phyloP scores from a whole-genome alignment of 208 protist species.

The Endotrypanum monterogeii region DNA sequence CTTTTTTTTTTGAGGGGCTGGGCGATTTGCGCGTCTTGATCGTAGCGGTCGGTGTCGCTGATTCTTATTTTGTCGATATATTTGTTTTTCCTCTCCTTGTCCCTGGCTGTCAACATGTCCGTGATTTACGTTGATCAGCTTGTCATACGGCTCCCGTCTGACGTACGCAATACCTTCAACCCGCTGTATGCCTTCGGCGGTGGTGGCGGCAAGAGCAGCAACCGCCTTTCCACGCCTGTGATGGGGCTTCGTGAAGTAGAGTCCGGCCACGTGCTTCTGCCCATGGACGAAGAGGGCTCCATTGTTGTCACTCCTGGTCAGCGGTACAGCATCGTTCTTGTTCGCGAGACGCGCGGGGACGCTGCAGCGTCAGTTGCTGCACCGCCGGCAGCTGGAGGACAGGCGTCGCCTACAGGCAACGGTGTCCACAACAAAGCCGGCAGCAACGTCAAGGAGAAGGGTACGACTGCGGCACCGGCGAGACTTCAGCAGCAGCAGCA shows the following conservation, averaged over 20 bases:
- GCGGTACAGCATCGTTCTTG: slow-evolving; percentile 53
- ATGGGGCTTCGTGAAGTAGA: slow-evolving; percentile 51
- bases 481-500: not conserved
- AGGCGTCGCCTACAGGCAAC: not conserved
- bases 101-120: slow-evolving; percentile 25
- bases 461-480: slow-evolving; percentile 3
- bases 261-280: slow-evolving; percentile 55
- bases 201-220: slow-evolving; percentile 20
- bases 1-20: not conserved
- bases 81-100: not conserved
- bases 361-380: slow-evolving; percentile 1
- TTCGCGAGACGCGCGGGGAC: slow-evolving; percentile 22
- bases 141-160: slow-evolving; percentile 59
- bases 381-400: not conserved
- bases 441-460: slow-evolving; percentile 12
- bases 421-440: not conserved
- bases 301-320: slow-evolving; percentile 61
- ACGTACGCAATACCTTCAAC: slow-evolving; percentile 71
- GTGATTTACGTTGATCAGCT: slow-evolving; percentile 66
- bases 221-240: slow-evolving; percentile 25
- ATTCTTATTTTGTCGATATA: not conserved
- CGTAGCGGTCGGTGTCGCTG: not conserved
- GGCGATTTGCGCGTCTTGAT: no score
- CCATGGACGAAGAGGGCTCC: slow-evolving; percentile 70
- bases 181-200: slow-evolving; percentile 66